phyloP scores from a whole-genome alignment of 2,329 filamentous ascomycete genomes.

The Colletotrichum sp. region DNA sequence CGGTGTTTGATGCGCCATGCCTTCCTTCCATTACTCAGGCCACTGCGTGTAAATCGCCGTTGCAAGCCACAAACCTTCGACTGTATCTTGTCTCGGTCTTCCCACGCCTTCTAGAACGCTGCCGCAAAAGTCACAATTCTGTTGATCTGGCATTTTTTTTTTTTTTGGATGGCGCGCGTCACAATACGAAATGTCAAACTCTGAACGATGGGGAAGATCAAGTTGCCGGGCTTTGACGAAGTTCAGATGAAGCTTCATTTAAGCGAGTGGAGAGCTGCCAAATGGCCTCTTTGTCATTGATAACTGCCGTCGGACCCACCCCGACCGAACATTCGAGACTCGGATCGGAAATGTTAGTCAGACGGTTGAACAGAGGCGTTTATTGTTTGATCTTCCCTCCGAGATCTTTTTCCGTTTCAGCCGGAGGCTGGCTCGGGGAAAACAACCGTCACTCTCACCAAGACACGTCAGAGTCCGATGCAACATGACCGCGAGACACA shows the following conservation, averaged over 20 bases:
- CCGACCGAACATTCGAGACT: neutral
- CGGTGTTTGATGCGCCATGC: neutral
- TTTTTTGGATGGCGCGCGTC: neutral
- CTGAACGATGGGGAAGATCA: neutral
- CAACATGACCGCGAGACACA: neutral
- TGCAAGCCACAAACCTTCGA: neutral
- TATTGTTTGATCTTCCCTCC: neutral
- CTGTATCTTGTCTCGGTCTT: neutral
- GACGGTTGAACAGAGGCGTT: neutral
- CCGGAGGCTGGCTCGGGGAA: neutral
- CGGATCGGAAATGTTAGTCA: neutral
- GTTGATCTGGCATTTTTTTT: neutral
- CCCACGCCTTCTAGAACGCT: neutral
- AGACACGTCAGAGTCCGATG: neutral
- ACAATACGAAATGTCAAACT: neutral
- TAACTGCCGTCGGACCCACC: neutral
- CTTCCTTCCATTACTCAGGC: neutral
- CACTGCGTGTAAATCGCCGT: neutral
- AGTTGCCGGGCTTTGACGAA: neutral
- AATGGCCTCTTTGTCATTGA: neutral
- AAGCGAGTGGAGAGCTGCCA: neutral
- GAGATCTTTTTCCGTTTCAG: neutral
- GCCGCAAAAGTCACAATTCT: neutral
- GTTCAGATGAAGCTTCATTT: neutral
- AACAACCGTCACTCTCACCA: neutral